Evolutionary conservation across 2,329 filamentous ascomycete species (phyloP).

Genomic region (Curvularia spicifera): DNA sequence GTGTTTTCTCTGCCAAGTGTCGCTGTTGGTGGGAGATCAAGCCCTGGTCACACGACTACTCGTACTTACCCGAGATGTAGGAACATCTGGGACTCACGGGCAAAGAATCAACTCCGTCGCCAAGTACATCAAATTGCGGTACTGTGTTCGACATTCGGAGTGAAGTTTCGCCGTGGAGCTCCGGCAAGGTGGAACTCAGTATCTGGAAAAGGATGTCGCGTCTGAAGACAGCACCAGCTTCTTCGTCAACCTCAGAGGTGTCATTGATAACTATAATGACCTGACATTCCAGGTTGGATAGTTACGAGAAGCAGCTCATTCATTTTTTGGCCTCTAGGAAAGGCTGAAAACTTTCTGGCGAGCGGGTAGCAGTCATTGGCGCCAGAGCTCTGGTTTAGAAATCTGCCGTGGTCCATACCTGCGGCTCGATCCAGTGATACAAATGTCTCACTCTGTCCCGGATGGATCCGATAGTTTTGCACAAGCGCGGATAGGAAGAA

Average conservation of each 20-base stretch:
- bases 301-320: constrained; percentile 54
- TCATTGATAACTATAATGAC: constrained; percentile 50
- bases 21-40: constrained; percentile 61
- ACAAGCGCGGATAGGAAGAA: background rate
- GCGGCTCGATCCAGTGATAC: no score
- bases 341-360: constrained; percentile 45
- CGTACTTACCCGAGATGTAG: constrained; percentile 57
- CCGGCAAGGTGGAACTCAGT: constrained; percentile 24
- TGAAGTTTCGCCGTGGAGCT: constrained; percentile 27
- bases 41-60: constrained; percentile 53
- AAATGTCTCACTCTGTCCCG: no score
- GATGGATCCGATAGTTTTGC: background rate
- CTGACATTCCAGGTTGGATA: constrained; percentile 49
- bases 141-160: constrained; percentile 26
- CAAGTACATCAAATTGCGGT: constrained; percentile 25
- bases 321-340: constrained; percentile 54
- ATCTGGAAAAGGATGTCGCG: constrained; percentile 22
- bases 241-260: constrained; percentile 33
- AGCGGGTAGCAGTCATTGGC: constrained; percentile 53
- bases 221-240: constrained; percentile 32
- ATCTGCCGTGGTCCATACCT: constrained; percentile 16
- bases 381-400: constrained; percentile 52
- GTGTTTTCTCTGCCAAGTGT: constrained; percentile 35
- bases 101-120: constrained; percentile 43
- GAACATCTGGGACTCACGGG: constrained; percentile 56